Conservation (phyloP, 495 filamentous ascomycete genomes). For the Daldinia bambusicola region DNA sequence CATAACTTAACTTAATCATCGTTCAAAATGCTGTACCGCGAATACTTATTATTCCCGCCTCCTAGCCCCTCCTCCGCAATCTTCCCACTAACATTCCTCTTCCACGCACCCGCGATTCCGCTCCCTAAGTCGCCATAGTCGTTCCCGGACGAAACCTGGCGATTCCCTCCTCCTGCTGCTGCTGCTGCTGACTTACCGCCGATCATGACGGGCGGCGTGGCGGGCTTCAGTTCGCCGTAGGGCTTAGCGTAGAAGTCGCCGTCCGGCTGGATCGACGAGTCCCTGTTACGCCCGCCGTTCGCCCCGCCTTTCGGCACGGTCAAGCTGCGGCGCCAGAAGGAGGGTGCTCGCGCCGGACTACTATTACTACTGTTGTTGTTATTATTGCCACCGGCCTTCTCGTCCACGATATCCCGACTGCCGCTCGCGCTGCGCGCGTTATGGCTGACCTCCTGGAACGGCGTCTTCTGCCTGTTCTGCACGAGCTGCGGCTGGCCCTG, state of each 20-base stretch:
- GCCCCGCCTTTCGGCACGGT: slow-evolving; percentile 43
- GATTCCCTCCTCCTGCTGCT: slow-evolving; percentile 16
- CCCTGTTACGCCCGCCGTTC: slow-evolving; percentile 41
- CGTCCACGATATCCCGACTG: slow-evolving; percentile 50
- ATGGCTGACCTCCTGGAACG: slow-evolving; percentile 52
- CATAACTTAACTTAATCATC: slow-evolving; percentile 31
- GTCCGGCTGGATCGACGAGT: slow-evolving; percentile 63
- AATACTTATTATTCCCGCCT: slow-evolving; percentile 32
- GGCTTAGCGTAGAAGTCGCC: slow-evolving; percentile 62
- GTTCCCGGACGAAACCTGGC: slow-evolving; percentile 65
- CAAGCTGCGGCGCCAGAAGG: slow-evolving; percentile 41
- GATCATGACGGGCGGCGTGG: slow-evolving; percentile 60
- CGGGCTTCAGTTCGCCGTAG: slow-evolving; percentile 60
- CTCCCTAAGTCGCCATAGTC: slow-evolving; percentile 67
- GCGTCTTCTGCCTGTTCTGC: slow-evolving; percentile 37
- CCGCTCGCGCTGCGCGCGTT: slow-evolving; percentile 54
- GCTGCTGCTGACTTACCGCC: slow-evolving; percentile 25
- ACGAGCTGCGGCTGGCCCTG: slow-evolving; percentile 6
- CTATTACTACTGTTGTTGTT: too few species aligned
- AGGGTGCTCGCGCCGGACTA: slow-evolving; percentile 17
- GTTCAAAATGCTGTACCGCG: slow-evolving; percentile 49
- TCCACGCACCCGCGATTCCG: slow-evolving; percentile 46
- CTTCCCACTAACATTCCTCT: slow-evolving; percentile 83
- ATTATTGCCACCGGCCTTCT: background rate
- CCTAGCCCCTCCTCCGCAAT: slow-evolving; percentile 80